Evolutionary conservation across 768 basidiomycete genomes (phyloP).

Genomic region (Butyriboletus loyo): DNA sequence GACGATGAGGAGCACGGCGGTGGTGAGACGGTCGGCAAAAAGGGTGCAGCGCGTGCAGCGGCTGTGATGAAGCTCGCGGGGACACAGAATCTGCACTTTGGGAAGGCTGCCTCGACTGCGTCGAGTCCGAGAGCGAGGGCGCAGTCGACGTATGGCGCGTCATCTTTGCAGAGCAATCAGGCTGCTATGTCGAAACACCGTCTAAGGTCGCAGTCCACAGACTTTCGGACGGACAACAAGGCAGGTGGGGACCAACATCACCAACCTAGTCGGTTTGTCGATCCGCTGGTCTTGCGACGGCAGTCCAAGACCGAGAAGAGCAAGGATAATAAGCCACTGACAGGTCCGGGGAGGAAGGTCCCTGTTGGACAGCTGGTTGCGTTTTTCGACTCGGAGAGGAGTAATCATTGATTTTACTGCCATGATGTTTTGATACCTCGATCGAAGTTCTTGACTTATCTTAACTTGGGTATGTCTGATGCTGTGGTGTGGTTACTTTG

Average conservation of each 20-base stretch:
- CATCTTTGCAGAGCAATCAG: constrained; percentile 31
- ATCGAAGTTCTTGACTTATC: background rate
- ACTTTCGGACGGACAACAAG: constrained; percentile 25
- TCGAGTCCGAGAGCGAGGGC: constrained; percentile 42
- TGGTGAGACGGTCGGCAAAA: constrained; percentile 58
- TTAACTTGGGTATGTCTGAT: constrained; percentile 1
- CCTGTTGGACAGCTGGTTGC: constrained; percentile 77
- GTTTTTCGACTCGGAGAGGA: constrained; percentile 62
- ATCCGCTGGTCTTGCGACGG: constrained; percentile 68
- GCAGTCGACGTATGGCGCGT: constrained; percentile 54
- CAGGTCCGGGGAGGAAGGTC: constrained; percentile 52
- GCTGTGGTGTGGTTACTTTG: background rate
- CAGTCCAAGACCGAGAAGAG: constrained; percentile 49
- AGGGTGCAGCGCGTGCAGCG: constrained; percentile 26
- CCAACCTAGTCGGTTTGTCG: constrained; percentile 55
- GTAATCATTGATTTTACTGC: background rate
- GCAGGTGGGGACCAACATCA: constrained; percentile 9
- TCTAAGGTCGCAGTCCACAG: constrained; percentile 40
- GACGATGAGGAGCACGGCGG: constrained; percentile 34
- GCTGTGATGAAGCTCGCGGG: constrained; percentile 35
- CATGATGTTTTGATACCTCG: background rate
- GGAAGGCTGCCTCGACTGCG: constrained; percentile 2
- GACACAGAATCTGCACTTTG: constrained; percentile 22
- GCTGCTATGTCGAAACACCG: constrained; percentile 25
- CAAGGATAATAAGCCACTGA: constrained; percentile 40